Base-by-base conservation (phyloP, 208 protist genomes). In the Angomonas ambiguus region DNA sequence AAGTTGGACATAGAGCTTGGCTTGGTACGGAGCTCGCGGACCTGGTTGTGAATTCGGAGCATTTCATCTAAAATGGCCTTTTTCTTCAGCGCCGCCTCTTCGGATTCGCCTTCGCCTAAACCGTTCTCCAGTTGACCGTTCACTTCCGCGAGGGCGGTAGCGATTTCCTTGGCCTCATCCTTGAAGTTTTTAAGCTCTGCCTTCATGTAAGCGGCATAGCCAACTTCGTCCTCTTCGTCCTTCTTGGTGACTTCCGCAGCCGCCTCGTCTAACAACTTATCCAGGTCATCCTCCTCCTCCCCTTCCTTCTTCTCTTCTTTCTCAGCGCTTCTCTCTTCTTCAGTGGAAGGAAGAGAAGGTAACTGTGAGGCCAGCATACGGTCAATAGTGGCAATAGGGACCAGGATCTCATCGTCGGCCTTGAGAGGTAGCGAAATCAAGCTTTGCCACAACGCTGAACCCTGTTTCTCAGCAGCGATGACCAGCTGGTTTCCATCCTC, bases 141-240 rank as follows among this genome's bases (percentile, higher is more conserved):
- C 16, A 85, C 62, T 61, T 93, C 86, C 16, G 65, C 51, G 27
- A 90, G 67, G 62, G 90, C 89, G 67, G 80, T 79, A 30, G 55
- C 70, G 31, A 95, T 90, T 60, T 87, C 80, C 64, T 82, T 79
- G 60, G 77, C 72, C 74, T 94, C 88, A 3, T 63, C 59, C 33
- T 79, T 76, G 69, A 81, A 88, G 73, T 88, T 91, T 65, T 91
- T 71, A 0, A 91, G 67, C 66, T 95, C 89, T 25, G 86, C 82
- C 74, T 85, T 74, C 32, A 91, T 78, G 64, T 86, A 91, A 27
- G 66, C 74, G 18, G 55, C 56, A 32, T 35, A 69, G 38, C 61
- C 64, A 22, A 71, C 62, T 13, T 68, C 72, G n/a, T 57, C 71
- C n/a, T 85, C 70, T 30, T 48, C 45, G 16, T 33, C 38, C 22